Evolutionary conservation across 345 rosid species (phyloP).

Genomic region (Linum trigynum): DNA sequence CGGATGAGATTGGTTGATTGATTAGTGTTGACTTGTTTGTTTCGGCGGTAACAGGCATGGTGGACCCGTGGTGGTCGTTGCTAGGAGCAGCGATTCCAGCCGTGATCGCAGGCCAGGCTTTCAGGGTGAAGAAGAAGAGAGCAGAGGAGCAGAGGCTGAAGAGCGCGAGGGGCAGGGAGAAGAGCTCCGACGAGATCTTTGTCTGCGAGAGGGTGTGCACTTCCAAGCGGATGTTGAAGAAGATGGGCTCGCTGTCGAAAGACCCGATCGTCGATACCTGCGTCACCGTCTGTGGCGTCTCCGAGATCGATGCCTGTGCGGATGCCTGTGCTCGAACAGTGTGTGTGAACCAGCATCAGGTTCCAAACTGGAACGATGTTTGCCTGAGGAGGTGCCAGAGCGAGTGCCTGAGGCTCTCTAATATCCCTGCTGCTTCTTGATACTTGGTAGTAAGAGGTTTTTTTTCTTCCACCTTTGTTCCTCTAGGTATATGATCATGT

Average conservation of each 20-base stretch:
- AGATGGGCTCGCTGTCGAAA: constrained; percentile 73
- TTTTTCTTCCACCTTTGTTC: too few relatives aligned
- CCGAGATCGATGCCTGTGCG: constrained; percentile 80
- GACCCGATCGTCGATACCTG: constrained; percentile 73
- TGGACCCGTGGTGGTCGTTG: constrained; percentile 75
- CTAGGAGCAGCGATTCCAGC: constrained; percentile 70
- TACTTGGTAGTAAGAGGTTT: not conserved
- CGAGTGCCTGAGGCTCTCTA: constrained; percentile 58
- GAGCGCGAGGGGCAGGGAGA: constrained; percentile 72
- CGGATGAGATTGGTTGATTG: too few relatives aligned
- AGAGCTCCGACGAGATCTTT: constrained; percentile 68
- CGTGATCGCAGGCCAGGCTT: constrained; percentile 56
- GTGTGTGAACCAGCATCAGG: constrained; percentile 79
- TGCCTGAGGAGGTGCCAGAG: constrained; percentile 75
- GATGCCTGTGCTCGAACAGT: constrained; percentile 86
- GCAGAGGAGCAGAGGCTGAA: constrained; percentile 65
- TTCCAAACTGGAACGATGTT: constrained; percentile 83
- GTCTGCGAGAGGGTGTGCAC: constrained; percentile 89
- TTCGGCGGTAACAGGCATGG: constrained; percentile 30
- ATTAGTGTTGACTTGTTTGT: too few relatives aligned
- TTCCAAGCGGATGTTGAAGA: constrained; percentile 76
- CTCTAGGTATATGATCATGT: too few relatives aligned
- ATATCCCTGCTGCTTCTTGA: constrained; percentile 25
- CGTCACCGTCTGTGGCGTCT: constrained; percentile 83
- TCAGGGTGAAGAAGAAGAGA: constrained; percentile 50